Evolutionary conservation across 1,284 basidiomycete species (phyloP), one percentile per base, ranked within the genome.

Genomic region (Ganoderma sp.): DNA sequence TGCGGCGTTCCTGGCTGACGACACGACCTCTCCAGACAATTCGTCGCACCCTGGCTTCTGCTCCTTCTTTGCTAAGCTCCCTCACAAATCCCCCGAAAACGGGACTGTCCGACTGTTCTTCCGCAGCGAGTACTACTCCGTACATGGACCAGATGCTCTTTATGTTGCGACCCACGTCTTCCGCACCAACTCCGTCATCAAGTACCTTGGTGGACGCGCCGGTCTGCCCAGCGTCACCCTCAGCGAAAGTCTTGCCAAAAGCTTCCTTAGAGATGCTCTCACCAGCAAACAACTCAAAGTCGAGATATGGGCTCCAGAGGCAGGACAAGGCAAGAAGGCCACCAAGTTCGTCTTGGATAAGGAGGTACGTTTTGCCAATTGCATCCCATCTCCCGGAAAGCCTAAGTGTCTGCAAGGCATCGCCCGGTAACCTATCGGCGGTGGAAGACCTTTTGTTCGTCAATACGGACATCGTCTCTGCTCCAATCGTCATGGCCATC

Each of bases 361-460:
- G 80, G 90, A 95, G 84, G 95, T 91, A 72, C 69, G 84, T 73
- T 15, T 3, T 39, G 52, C 56, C 72, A 54, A 60, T 32, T 61
- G 58, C 22, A 7, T 12, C 50, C 5, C 25, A 19, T 50, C 50
- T 3, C 22, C 28, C 9, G 17, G 5, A 34, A 10, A 25, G 10
- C 25, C 39, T 34, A 19, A 45, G 41, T 17, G 25, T 32, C n/a
- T n/a, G 54, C 9, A 45, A 94, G 91, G 96, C 96, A 0, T 97
- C 95, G 5, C 98, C 98, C 0, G 98, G 98, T 63, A 99, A 99
- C 78, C 81, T 99, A 12, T 93, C 95, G 76, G 90, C 93, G 37
- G 90, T 99, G 17, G 98, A 99, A 80, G 98, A 99, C 73, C 83
- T 99, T 22, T 85, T 99, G 14, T 99, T 99, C 78, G 85, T 85